Percentiles rank a stretch among this genome's conserved stretches.
phyloP scores from a whole-genome alignment of 108 stramenopile species.

The Nannochloropsis salina region DNA sequence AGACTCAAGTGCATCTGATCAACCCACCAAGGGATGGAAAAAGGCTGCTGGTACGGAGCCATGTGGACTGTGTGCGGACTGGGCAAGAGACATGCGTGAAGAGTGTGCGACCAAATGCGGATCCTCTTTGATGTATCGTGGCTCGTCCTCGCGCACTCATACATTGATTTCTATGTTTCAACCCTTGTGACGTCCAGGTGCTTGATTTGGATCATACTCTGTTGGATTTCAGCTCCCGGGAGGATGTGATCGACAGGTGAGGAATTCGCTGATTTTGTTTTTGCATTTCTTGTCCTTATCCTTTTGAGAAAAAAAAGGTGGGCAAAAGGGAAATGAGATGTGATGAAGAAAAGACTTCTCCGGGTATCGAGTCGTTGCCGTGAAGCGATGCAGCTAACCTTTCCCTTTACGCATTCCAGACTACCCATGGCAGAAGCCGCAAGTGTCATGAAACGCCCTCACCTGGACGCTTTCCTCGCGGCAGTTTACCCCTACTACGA shows the following conservation, averaged over 20 bases:
- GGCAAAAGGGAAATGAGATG: conserved; percentile 28
- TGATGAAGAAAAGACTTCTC: not conserved
- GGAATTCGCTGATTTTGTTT: not conserved
- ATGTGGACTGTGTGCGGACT: not conserved
- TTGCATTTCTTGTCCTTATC: not conserved
- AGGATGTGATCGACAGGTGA: not conserved
- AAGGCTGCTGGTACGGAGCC: conserved; percentile 60
- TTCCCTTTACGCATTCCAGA: not conserved
- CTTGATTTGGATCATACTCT: conserved; percentile 92
- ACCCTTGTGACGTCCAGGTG: conserved; percentile 27
- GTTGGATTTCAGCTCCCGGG: conserved; percentile 68
- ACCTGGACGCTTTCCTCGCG: conserved; percentile 78
- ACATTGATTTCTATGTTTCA: not conserved
- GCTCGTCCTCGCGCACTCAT: not conserved
- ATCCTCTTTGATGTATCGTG: no score
- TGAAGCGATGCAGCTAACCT: no score
- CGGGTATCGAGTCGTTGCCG: not conserved
- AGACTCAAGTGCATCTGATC: conserved; percentile 65
- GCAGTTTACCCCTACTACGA: conserved; percentile 77
- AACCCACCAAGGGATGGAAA: conserved; percentile 70
- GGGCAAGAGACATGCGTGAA: not conserved
- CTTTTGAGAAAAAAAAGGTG: conserved; percentile 27
- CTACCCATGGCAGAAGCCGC: conserved; percentile 20
- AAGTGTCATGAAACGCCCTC: conserved; percentile 64
- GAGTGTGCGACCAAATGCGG: not conserved